Conservation (phyloP, 805 yeast species). For the Ogataea pignaliae region DNA sequence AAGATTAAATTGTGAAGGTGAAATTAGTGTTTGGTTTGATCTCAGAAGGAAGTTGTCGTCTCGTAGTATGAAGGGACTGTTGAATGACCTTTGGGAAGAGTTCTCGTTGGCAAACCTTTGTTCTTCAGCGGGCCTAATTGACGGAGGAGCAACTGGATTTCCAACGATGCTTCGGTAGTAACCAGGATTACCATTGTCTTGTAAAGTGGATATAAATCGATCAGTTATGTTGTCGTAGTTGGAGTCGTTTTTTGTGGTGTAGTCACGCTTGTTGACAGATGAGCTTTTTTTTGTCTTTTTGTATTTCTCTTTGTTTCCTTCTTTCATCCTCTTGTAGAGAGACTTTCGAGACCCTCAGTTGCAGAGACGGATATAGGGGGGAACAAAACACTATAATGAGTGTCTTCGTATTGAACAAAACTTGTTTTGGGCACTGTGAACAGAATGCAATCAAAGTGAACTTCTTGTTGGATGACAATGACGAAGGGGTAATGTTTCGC, state of each 20-base stretch:
- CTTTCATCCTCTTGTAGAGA: no score
- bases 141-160: background rate
- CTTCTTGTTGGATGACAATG: no score
- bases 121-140: background rate
- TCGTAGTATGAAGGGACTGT: constrained; percentile 16
- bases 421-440: no score
- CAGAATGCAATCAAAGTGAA: no score
- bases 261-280: constrained; percentile 7
- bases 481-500: no score
- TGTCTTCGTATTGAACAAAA: no score
- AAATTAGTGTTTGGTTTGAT: constrained; percentile 5
- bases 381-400: no score
- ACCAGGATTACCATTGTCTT: constrained; percentile 22
- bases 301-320: background rate
- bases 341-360: no score
- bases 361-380: no score
- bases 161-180: constrained; percentile 12
- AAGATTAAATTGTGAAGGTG: background rate
- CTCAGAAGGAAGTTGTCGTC: constrained; percentile 18
- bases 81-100: constrained; percentile 4
- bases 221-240: constrained; percentile 24
- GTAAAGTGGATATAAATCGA: constrained; percentile 22
- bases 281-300: background rate
- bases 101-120: constrained; percentile 6
- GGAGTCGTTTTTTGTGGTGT: constrained; percentile 16